These are phyloP conservation scores for Helotiales sp. DNA, from an alignment of 2,329 filamentous ascomycete species.

Conservation along the genomic window DNA sequence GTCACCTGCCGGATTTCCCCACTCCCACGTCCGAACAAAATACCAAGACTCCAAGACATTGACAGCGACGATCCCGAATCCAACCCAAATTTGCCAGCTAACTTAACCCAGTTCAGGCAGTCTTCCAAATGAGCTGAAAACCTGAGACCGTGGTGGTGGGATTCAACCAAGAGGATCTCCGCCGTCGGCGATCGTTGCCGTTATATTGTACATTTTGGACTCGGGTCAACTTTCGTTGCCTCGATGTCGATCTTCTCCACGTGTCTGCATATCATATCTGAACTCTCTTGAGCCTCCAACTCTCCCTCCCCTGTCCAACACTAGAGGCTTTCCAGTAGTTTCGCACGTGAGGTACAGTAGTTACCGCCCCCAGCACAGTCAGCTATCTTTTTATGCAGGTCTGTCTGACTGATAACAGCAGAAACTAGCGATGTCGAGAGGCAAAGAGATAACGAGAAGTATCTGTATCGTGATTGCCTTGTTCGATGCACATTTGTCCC, in stretches of 20 bases:
- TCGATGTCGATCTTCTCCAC: slow-evolving; percentile 3
- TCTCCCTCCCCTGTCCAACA: too few species aligned
- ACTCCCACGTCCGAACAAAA: not conserved
- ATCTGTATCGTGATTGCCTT: not conserved
- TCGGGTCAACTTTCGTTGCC: not conserved
- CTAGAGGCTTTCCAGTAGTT: not conserved
- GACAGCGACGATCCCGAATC: not conserved
- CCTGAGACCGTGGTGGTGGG: not conserved
- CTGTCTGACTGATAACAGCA: not conserved
- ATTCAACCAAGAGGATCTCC: not conserved
- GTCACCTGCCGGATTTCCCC: not conserved
- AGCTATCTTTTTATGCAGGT: not conserved
- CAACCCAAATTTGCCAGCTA: not conserved
- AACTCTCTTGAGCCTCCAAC: not conserved
- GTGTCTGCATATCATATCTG: not conserved
- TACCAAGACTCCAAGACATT: not conserved
- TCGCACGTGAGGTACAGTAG: not conserved
- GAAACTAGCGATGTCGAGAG: not conserved
- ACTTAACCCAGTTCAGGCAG: not conserved
- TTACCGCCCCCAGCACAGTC: not conserved
- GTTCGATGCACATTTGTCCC: not conserved
- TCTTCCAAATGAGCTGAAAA: not conserved
- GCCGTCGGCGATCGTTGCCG: not conserved
- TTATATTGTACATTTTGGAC: not conserved
- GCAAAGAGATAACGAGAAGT: not conserved